A percentile compares a stretch with the other conserved stretches of the same genome.
Evolutionary conservation across 306 rosid genomes (phyloP).

Genomic region (Alnus rubra): DNA sequence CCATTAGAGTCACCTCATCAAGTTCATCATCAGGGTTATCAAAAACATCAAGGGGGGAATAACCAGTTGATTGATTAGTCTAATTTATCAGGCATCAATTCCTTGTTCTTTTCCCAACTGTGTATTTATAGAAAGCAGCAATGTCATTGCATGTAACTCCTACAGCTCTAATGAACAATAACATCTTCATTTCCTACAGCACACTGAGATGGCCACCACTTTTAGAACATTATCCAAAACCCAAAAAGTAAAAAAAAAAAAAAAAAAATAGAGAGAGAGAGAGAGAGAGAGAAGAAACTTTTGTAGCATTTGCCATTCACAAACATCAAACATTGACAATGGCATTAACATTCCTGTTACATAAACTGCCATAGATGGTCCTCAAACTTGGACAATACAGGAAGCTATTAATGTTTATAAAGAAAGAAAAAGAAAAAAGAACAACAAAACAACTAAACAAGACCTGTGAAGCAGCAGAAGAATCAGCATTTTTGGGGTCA

Average conservation of each 20-base stretch:
- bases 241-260: neutral
- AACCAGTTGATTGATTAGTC: neutral
- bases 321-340: neutral
- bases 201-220: neutral
- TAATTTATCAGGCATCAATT: neutral
- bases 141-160: neutral
- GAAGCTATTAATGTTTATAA: neutral
- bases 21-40: neutral
- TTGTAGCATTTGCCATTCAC: neutral
- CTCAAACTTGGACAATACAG: neutral
- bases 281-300: neutral
- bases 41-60: neutral
- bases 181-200: neutral
- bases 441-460: constrained; percentile 7
- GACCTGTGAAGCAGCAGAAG: constrained; percentile 95
- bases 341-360: neutral
- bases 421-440: neutral
- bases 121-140: neutral
- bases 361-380: constrained; percentile 25
- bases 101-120: neutral
- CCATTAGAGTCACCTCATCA: neutral
- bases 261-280: too few relatives aligned
- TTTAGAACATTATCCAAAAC: neutral
- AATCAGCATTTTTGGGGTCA: constrained; percentile 89
- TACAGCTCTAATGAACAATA: neutral